phyloP scores from a whole-genome alignment of 2,329 filamentous ascomycete genomes.

The Calonectria montana region DNA sequence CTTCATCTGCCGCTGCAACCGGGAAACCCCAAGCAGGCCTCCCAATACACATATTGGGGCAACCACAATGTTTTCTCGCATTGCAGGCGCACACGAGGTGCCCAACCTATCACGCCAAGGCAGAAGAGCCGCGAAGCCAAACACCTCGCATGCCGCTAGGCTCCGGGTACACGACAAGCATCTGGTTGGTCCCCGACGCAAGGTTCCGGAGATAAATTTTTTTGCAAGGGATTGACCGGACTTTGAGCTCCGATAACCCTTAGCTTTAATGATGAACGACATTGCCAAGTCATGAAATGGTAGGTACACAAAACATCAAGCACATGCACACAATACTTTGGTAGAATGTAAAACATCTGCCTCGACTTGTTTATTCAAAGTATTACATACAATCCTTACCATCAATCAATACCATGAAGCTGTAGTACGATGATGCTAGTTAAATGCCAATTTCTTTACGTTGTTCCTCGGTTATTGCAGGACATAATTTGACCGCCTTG shows the following conservation, averaged over 20 bases:
- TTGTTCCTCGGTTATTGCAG: background rate
- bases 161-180: slow-evolving; percentile 23
- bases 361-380: background rate
- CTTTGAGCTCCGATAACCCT: slow-evolving; percentile 29
- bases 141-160: slow-evolving; percentile 26
- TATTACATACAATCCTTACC: background rate
- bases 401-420: background rate
- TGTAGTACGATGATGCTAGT: background rate
- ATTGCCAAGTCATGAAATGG: background rate
- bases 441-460: background rate
- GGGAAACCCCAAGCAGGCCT: too few species aligned
- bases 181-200: slow-evolving; percentile 3
- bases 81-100: slow-evolving; percentile 22
- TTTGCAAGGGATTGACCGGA: slow-evolving; percentile 21
- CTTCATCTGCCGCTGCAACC: background rate
- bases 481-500: slow-evolving; percentile 17
- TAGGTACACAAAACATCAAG: background rate
- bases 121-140: slow-evolving; percentile 37
- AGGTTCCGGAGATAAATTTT: slow-evolving; percentile 12
- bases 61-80: background rate
- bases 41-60: background rate
- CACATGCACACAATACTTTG: background rate
- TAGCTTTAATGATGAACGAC: too few species aligned
- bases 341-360: background rate
- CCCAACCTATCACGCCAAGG: slow-evolving; percentile 34